Base-by-base conservation (phyloP, 352 stramenopile species). In the Lagenidium giganteum region DNA sequence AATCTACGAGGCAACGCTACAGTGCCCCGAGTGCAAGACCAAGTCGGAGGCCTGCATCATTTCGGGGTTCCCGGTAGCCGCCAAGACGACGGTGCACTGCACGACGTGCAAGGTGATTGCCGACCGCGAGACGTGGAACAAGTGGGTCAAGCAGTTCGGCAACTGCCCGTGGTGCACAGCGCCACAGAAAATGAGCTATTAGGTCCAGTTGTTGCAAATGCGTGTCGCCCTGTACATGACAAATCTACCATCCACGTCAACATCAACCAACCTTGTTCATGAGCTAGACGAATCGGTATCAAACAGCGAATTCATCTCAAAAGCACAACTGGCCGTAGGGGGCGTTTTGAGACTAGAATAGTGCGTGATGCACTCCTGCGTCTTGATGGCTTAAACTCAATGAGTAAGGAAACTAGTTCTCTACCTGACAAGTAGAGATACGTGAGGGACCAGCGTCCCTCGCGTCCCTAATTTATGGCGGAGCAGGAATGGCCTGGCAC, bases 351-450 rank as follows among this genome's bases (percentile, higher is more conserved):
- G n/a, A n/a, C n/a, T n/a, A n/a, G n/a, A n/a, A n/a, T n/a, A n/a
- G n/a, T n/a, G n/a, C n/a, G n/a, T n/a, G n/a, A n/a, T n/a, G n/a
- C n/a, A n/a, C n/a, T n/a, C n/a, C n/a, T n/a, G n/a, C n/a, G n/a
- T n/a, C n/a, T n/a, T n/a, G n/a, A n/a, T 58, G 70, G 73, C 73
- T 86, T 86, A 86, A 86, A 86, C 73, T 86, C 73, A 83, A 86
- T 86, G 73, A 86, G 73, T 86, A 86, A 86, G 73, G 73, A 86
- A 86, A 86, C 73, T 86, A 83, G 61, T 43, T 67, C 63, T 44
- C 64, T 80, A 83, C 70, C 57, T 86, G 70, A 86, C 68, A 84
- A 77, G 70, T 86, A 75, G 62, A 55, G 61, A 54, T 49, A 33
- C 63, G 48, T 48, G 41, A 47, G 67, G 47, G n/a, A 46, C 64